Percentiles rank a stretch among this genome's conserved stretches.
Evolutionary conservation across 2,329 filamentous ascomycete genomes (phyloP).

Genomic region (Diaporthe vaccinii): DNA sequence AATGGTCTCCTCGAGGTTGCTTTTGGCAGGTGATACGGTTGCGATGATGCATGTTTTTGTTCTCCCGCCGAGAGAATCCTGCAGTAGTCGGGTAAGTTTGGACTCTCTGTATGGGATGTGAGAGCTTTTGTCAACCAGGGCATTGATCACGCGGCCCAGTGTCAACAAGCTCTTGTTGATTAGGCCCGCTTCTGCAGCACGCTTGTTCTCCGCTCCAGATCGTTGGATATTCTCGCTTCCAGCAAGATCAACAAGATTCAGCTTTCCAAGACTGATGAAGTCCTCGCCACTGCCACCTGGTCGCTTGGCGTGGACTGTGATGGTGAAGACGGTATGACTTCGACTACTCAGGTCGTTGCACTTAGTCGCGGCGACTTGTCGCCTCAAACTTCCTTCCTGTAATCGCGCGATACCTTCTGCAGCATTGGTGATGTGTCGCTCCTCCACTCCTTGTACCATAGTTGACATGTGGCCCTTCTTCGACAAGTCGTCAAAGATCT

Average conservation of each 20-base stretch:
- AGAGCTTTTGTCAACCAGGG: conserved; percentile 87
- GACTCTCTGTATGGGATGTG: conserved; percentile 96
- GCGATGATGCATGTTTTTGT: conserved; percentile 99
- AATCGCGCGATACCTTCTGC: conserved; percentile 89
- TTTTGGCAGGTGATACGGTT: conserved; percentile 93
- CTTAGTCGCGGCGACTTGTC: conserved; percentile 99
- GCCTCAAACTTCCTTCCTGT: conserved; percentile 89
- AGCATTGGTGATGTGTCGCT: conserved; percentile 90
- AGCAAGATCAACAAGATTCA: conserved; percentile 96
- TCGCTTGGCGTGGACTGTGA: conserved; percentile 91
- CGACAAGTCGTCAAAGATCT: conserved; percentile 93
- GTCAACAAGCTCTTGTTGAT: conserved; percentile 99
- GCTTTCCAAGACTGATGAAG: conserved; percentile 89
- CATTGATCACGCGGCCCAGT: conserved; percentile 96
- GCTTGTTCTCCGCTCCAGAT: conserved; percentile 97
- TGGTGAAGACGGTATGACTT: conserved; percentile 97
- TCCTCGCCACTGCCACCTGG: conserved; percentile 88
- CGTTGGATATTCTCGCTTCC: conserved; percentile 98
- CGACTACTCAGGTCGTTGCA: conserved; percentile 98
- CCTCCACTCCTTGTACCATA: conserved; percentile 97
- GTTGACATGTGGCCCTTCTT: conserved; percentile 89
- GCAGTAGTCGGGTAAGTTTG: conserved; percentile 92
- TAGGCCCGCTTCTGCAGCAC: conserved; percentile 92
- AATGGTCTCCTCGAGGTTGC: conserved; percentile 97
- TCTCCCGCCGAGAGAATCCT: conserved; percentile 94